These are phyloP conservation scores for Nematodospora valgi DNA, from an alignment of 805 yeast genomes.

Conservation along the genomic window DNA sequence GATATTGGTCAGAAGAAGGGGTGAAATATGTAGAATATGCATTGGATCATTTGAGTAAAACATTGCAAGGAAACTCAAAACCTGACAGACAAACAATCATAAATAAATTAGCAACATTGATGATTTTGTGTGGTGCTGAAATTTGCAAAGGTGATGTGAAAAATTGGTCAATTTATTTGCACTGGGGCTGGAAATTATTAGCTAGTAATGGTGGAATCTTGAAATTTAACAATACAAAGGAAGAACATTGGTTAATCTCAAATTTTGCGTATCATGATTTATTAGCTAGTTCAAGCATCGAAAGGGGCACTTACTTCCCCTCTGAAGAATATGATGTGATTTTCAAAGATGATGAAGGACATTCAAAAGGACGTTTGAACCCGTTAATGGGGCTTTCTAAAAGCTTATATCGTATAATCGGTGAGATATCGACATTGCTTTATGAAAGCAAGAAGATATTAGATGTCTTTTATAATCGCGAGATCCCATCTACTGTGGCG, in stretches of 20 bases:
- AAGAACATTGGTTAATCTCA: conserved; percentile 68
- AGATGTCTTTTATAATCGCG: conserved; percentile 10
- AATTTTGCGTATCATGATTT: conserved; percentile 82
- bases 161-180: conserved; percentile 67
- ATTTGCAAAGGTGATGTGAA: conserved; percentile 79
- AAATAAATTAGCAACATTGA: conserved; percentile 57
- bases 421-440: conserved; percentile 62
- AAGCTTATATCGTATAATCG: conserved; percentile 61
- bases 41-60: conserved; percentile 32
- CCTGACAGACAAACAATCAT: conserved; percentile 32
- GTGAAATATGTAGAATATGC: conserved; percentile 46
- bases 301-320: conserved; percentile 64
- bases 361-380: conserved; percentile 47
- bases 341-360: conserved; percentile 34
- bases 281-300: conserved; percentile 56
- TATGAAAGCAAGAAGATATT: conserved; percentile 42
- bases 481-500: conserved; percentile 7
- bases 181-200: conserved; percentile 63
- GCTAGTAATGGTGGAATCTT: conserved; percentile 62
- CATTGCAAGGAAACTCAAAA: not conserved
- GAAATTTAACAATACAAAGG: conserved; percentile 47
- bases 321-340: conserved; percentile 55
- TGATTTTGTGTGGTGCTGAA: conserved; percentile 75
- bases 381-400: conserved; percentile 74
- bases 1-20: conserved; percentile 47